A percentile compares a stretch with the other conserved stretches of the same genome.
Evolutionary conservation across 2,329 filamentous ascomycete species (phyloP).

Genomic region (Neopestalotiopsis sp.): DNA sequence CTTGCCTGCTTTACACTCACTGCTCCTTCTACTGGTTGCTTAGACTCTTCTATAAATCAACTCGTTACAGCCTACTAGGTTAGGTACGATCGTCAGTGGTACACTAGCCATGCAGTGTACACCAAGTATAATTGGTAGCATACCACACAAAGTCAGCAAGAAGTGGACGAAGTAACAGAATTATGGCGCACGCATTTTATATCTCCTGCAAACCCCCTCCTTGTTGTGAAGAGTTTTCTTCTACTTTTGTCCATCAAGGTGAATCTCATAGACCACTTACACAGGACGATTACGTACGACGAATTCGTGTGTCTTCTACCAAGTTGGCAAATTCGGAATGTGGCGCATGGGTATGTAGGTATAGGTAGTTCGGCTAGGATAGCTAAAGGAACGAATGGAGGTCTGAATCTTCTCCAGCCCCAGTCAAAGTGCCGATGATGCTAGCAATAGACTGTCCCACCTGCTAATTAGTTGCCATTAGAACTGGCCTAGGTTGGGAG

Average conservation of each 20-base stretch:
- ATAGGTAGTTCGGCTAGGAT: background rate
- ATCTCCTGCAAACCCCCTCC: background rate
- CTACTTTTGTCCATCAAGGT: background rate
- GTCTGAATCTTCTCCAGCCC: background rate
- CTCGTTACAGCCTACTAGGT: background rate
- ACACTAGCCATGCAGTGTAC: background rate
- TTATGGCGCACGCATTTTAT: too few species aligned
- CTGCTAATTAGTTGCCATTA: background rate
- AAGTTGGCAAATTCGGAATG: background rate
- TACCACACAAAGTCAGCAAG: too few species aligned
- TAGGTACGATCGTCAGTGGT: background rate
- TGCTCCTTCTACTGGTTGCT: background rate
- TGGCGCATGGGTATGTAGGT: background rate
- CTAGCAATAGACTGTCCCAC: background rate
- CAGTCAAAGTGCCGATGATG: constrained; percentile 4
- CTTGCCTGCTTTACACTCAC: background rate
- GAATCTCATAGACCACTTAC: background rate
- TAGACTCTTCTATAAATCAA: background rate
- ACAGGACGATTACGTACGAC: background rate
- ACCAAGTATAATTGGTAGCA: too few species aligned
- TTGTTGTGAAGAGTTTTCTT: background rate
- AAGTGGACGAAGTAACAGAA: too few species aligned
- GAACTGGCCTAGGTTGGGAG: background rate
- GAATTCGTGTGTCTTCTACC: background rate
- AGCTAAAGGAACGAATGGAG: too few species aligned